A percentile compares a stretch with the other conserved stretches of the same genome.
Conservation (phyloP, 805 yeast species). For the Candida coleopterorum region DNA sequence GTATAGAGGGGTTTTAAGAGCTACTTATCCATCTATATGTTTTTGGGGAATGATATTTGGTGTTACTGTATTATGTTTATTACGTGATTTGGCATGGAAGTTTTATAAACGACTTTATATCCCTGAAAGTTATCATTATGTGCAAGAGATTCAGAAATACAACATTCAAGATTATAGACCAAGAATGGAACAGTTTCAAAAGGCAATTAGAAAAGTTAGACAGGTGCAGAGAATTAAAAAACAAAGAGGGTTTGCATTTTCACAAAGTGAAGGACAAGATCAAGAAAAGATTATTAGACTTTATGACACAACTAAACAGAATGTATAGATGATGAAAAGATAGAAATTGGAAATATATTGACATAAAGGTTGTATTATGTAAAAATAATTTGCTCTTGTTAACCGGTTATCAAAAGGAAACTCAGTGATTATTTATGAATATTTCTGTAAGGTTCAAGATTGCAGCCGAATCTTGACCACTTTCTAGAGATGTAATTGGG, state of each 20-base stretch:
- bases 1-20: slow-evolving; percentile 72
- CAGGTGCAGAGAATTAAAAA: slow-evolving; percentile 98
- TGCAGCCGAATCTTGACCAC: no score
- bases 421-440: no score
- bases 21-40: slow-evolving; percentile 68
- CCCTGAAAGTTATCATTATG: slow-evolving; percentile 91
- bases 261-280: slow-evolving; percentile 86
- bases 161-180: slow-evolving; percentile 92
- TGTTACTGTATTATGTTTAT: slow-evolving; percentile 69
- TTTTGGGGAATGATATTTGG: slow-evolving; percentile 84
- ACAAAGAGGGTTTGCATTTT: slow-evolving; percentile 97
- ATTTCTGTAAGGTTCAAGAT: no score
- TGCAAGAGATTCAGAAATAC: slow-evolving; percentile 94
- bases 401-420: no score
- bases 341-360: slow-evolving; percentile 33
- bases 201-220: slow-evolving; percentile 93
- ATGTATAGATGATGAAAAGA: no score
- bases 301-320: slow-evolving; percentile 94
- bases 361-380: no score
- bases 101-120: slow-evolving; percentile 86
- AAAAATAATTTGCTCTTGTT: no score
- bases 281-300: slow-evolving; percentile 88
- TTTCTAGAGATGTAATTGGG: no score
- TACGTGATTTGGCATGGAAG: slow-evolving; percentile 92
- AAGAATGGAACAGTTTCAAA: slow-evolving; percentile 94